Evolutionary conservation across 352 stramenopile species (phyloP), one percentile per base, ranked within the genome.

Genomic region (Phytophthora pseudosyringae): DNA sequence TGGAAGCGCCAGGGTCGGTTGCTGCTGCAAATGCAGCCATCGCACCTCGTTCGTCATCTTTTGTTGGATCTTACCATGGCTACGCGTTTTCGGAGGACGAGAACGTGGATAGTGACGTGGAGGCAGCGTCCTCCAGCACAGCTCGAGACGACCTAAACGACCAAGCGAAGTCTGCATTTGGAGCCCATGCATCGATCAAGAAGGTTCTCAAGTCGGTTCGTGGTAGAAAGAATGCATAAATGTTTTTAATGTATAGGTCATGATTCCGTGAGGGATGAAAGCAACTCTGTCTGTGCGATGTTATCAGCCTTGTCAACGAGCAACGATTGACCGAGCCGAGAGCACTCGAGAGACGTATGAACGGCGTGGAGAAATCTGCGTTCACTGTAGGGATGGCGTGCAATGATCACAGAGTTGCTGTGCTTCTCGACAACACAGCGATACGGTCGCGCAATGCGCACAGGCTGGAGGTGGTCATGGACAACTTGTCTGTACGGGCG

Each of bases 61-160:
- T 63, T 35, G 52, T 55, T 45, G 45, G 44, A 5, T 63, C 52
- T 45, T 93, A 93, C 53, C 82, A 89, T 55, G 85, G 85, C 8
- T 93, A 93, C 44, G 85, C 85, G 3, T 93, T 93, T 60, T 91
- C 85, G 5, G 81, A 93, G 57, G 80, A 91, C 25, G 85, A 93
- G 29, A 85, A 89, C 39, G 74, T 89, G 6, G 79, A 91, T 48
- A 91, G 80, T 43, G 80, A 89, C 26, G 71, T 89, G 0, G 81
- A 89, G 52, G 70, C 71, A 59, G 73, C 73, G n/a, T 72, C 61
- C n/a, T 75, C 52, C 44, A 78, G 41, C 25, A 69, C 61, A 35
- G 33, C 47, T 33, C 65, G 59, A 40, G 48, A 11, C 11, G 59
- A 58, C 5, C 16, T 45, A 21, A 21, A 21, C 12, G 59, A 61